These are phyloP conservation scores for Tetrastigma voinierianum DNA, from an alignment of 164 flowering plant genomes.

Conservation along the genomic window DNA sequence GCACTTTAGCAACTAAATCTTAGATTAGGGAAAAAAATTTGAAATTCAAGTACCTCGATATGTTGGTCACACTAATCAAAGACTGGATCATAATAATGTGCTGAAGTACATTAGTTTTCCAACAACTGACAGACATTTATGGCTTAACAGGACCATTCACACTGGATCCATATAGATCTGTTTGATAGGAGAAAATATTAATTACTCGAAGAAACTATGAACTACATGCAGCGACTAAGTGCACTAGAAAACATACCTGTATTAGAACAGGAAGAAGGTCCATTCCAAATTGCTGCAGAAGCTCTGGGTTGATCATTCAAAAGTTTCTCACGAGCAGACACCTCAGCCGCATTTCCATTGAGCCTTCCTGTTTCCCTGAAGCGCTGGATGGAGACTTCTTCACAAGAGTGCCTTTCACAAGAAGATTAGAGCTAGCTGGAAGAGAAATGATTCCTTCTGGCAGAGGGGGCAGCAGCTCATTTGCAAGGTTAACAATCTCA, in stretches of 20 bases:
- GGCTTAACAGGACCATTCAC: constrained; percentile 96
- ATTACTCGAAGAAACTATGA: constrained; percentile 4
- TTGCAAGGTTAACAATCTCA: constrained; percentile 95
- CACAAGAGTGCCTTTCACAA: constrained; percentile 58
- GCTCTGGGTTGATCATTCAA: constrained; percentile 88
- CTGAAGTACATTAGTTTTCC: constrained; percentile 98
- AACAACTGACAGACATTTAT: constrained; percentile 86
- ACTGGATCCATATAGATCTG: constrained; percentile 99
- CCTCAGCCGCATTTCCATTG: constrained; percentile 54
- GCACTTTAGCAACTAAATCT: not conserved
- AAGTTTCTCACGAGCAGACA: constrained; percentile 75
- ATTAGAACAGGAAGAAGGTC: constrained; percentile 93
- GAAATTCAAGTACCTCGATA: constrained; percentile 61
- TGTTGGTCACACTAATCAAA: constrained; percentile 66
- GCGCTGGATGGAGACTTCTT: constrained; percentile 52
- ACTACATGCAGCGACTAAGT: not conserved
- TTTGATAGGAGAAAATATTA: constrained; percentile 11
- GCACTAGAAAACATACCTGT: constrained; percentile 53
- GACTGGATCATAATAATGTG: constrained; percentile 81
- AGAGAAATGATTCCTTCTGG: constrained; percentile 93
- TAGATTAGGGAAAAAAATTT: not conserved
- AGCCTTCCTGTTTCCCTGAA: constrained; percentile 71
- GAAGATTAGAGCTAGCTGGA: constrained; percentile 58
- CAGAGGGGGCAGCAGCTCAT: constrained; percentile 96
- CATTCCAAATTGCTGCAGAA: constrained; percentile 89